A percentile compares a stretch with the other conserved stretches of the same genome.
Evolutionary conservation across 2,329 filamentous ascomycete genomes (phyloP).

Genomic region (Sporothrix luriei): DNA sequence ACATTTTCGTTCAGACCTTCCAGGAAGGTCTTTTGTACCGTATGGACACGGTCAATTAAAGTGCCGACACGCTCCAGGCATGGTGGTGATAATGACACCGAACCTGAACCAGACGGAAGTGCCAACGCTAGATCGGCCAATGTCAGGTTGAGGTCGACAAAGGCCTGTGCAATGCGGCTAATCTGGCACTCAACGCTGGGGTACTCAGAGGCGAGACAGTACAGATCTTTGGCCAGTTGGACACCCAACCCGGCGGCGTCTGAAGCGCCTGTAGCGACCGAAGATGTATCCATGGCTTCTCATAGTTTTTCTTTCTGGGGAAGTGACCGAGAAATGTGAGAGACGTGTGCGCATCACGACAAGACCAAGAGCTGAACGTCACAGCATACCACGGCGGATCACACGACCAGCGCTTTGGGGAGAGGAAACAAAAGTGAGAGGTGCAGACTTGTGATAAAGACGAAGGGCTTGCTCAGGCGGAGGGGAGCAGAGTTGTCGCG

Average conservation of each 20-base stretch:
- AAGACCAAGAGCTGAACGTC: not conserved
- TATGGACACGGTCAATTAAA: constrained; percentile 32
- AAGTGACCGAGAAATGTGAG: not conserved
- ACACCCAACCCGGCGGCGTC: constrained; percentile 34
- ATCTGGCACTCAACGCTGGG: constrained; percentile 33
- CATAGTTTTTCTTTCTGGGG: constrained; percentile 22
- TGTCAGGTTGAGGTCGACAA: constrained; percentile 34
- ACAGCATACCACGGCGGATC: not conserved
- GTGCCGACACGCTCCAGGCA: constrained; percentile 25
- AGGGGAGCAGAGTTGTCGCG: not conserved
- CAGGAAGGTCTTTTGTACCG: constrained; percentile 29
- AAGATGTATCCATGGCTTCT: constrained; percentile 31
- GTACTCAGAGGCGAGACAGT: constrained; percentile 32
- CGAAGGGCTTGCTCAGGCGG: not conserved
- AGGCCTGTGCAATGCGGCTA: constrained; percentile 34
- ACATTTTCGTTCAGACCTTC: constrained; percentile 13
- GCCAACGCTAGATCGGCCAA: constrained; percentile 32
- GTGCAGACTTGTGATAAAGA: not conserved
- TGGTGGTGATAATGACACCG: not conserved
- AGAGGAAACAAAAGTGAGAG: not conserved
- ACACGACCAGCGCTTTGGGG: not conserved
- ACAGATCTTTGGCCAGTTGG: constrained; percentile 34
- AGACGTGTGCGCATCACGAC: constrained; percentile 4
- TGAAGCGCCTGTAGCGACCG: constrained; percentile 32
- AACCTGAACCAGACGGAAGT: not conserved